A percentile compares a stretch with the other conserved stretches of the same genome.
Conservation (phyloP, 371 early-diverging fungal genomes). For the Mucor velutinosus region DNA sequence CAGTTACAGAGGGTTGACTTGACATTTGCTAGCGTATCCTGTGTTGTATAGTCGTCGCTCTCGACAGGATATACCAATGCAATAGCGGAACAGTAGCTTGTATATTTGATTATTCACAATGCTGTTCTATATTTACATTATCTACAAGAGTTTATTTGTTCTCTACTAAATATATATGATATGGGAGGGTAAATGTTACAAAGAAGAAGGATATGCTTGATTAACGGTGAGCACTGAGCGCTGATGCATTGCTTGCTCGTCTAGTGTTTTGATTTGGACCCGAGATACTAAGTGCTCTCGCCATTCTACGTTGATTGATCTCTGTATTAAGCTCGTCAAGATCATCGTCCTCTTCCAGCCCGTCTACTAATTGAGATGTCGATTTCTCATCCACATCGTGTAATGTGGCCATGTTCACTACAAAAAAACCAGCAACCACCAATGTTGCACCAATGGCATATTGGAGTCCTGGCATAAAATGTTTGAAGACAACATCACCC, state of each 20-base stretch:
- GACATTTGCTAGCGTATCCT: background rate
- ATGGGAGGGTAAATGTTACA: background rate
- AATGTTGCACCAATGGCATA: slow-evolving; percentile 71
- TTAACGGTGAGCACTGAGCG: slow-evolving; percentile 6
- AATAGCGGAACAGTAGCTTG: too few relatives aligned
- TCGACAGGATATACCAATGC: too few relatives aligned
- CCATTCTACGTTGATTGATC: slow-evolving; percentile 6
- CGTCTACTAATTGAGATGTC: background rate
- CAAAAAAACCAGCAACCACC: slow-evolving; percentile 71
- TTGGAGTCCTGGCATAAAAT: slow-evolving; percentile 52
- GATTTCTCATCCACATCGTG: slow-evolving; percentile 35
- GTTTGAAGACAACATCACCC: slow-evolving; percentile 74
- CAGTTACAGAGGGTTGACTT: background rate
- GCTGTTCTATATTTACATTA: background rate
- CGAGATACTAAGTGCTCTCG: slow-evolving; percentile 7
- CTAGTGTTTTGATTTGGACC: background rate
- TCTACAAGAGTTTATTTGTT: slow-evolving; percentile 1
- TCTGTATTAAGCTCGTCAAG: slow-evolving; percentile 2
- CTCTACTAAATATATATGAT: background rate
- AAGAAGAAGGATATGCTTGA: background rate
- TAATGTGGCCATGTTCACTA: slow-evolving; percentile 56
- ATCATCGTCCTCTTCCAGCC: slow-evolving; percentile 1
- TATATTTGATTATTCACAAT: background rate
- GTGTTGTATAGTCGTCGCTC: background rate
- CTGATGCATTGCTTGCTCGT: slow-evolving; percentile 9